Base-by-base conservation (phyloP, 2,329 filamentous ascomycete genomes). In the Sporothrix dimorphospora region DNA sequence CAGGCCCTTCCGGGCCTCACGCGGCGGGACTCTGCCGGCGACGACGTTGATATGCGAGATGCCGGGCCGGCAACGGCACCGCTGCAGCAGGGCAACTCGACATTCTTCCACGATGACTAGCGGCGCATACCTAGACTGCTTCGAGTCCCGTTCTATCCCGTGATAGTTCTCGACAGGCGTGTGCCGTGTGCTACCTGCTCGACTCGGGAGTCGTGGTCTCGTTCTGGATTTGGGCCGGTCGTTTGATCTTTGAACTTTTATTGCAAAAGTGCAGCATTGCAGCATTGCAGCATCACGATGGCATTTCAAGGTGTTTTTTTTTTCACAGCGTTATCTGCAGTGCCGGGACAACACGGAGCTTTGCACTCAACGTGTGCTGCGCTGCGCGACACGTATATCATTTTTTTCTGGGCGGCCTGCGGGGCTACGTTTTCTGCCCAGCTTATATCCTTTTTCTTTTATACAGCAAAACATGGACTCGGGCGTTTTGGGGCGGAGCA, bases 31-130 rank as follows among this genome's bases (percentile, higher is more conserved):
- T 73, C 80, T 1, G 74, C 75, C 6, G 80, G 77, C 40, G 82
- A 85, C 69, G 87, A 89, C 71, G 81, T 89, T 40, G 84, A 86
- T 27, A 89, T 89, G 87, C 79, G 82, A 51, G 88, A 89, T 73
- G 86, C 84, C 27, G 85, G 85, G 6, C 85, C 87, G 7, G 86
- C 86, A 9, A 87, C 86, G 1, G 87, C 87, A 9, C 85, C 87
- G 16, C 79, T 86, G 21, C 83, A 83, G 71, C 82, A 81, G 65
- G 82, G 81, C 59, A 84, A 82, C 76, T 80, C 82, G 42, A 84
- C 83, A 0, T 88, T 88, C 76, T 87, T 88, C 77, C 83, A 84
- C 71, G 85, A 87, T 72, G 74, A 75, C 34, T 75, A 74, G 69
- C 40, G 51, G 59, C 55, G 4, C 68, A 30, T 72, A n/a, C 59